Conservation (phyloP, 768 basidiomycete species). For the Trametes cingulata region DNA sequence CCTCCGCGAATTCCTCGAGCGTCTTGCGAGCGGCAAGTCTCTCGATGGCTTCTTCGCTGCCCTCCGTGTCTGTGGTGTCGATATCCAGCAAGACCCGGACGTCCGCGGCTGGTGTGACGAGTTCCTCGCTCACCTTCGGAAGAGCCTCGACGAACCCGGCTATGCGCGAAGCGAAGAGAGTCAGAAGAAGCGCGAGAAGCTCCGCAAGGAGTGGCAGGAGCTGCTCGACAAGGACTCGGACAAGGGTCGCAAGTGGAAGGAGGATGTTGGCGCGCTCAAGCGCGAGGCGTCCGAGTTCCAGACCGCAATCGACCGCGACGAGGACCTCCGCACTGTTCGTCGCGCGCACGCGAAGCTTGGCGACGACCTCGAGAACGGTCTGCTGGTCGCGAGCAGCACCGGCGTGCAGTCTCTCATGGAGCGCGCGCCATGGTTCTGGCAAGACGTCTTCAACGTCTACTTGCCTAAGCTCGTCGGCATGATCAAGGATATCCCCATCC, state of each 20-base stretch:
- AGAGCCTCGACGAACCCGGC: slow-evolving; percentile 49
- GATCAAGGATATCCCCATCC: slow-evolving; percentile 67
- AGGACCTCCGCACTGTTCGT: slow-evolving; percentile 48
- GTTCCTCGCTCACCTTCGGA: slow-evolving; percentile 47
- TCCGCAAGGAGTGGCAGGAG: slow-evolving; percentile 52
- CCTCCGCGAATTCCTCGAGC: slow-evolving; percentile 47
- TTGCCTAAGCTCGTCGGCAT: slow-evolving; percentile 55
- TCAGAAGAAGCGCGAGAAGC: slow-evolving; percentile 39
- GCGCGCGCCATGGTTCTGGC: slow-evolving; percentile 74
- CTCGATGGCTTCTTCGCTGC: slow-evolving; percentile 50
- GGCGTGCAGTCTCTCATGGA: slow-evolving; percentile 57
- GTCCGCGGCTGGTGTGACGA: slow-evolving; percentile 58
- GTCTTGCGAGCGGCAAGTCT: slow-evolving; percentile 50
- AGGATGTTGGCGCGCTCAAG: slow-evolving; percentile 48
- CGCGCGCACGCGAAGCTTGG: slow-evolving; percentile 51
- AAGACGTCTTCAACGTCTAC: slow-evolving; percentile 81
- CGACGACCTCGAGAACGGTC: slow-evolving; percentile 48
- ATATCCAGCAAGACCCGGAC: slow-evolving; percentile 54
- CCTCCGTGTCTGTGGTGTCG: slow-evolving; percentile 44
- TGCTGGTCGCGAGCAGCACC: slow-evolving; percentile 40
- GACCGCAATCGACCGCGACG: slow-evolving; percentile 47
- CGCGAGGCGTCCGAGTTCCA: slow-evolving; percentile 47
- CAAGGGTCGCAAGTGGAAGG: slow-evolving; percentile 51
- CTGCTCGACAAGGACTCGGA: slow-evolving; percentile 47
- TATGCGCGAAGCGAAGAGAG: slow-evolving; percentile 55